These are phyloP conservation scores for Flueggea neowawraea DNA, from an alignment of 441 rosid genomes.

Conservation along the genomic window DNA sequence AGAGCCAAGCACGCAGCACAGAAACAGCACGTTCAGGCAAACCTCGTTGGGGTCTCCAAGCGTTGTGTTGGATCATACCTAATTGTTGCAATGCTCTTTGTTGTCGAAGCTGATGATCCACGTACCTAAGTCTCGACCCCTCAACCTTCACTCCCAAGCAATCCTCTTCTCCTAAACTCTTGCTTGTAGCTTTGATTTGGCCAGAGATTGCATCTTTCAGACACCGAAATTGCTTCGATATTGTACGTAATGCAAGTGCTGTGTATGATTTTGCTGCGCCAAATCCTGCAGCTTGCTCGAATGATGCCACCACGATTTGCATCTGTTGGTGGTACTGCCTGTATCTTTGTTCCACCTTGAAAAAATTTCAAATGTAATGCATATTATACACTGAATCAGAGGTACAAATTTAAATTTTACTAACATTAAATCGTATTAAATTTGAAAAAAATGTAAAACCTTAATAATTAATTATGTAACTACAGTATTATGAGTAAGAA, in stretches of 20 bases:
- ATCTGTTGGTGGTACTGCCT: slow-evolving; percentile 63
- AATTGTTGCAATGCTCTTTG: slow-evolving; percentile 37
- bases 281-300: slow-evolving; percentile 59
- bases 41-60: slow-evolving; percentile 79
- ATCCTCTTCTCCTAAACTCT: slow-evolving; percentile 52
- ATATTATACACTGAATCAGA: neutral
- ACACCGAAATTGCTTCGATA: slow-evolving; percentile 63
- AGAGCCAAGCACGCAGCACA: slow-evolving; percentile 81
- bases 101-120: slow-evolving; percentile 49
- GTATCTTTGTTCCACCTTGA: slow-evolving; percentile 65
- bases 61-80: slow-evolving; percentile 47
- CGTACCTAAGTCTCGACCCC: slow-evolving; percentile 37
- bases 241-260: slow-evolving; percentile 51
- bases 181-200: slow-evolving; percentile 54
- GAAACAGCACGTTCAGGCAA: slow-evolving; percentile 74
- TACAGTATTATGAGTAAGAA: no score
- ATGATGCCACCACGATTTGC: slow-evolving; percentile 44
- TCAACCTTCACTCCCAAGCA: slow-evolving; percentile 34
- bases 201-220: slow-evolving; percentile 58
- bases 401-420: no score
- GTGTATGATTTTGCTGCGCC: slow-evolving; percentile 65
- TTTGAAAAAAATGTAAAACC: no score
- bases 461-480: no score
- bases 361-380: neutral
- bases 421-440: no score